phyloP scores from a whole-genome alignment of 148 eudicot species.

The Camellia japonica region DNA sequence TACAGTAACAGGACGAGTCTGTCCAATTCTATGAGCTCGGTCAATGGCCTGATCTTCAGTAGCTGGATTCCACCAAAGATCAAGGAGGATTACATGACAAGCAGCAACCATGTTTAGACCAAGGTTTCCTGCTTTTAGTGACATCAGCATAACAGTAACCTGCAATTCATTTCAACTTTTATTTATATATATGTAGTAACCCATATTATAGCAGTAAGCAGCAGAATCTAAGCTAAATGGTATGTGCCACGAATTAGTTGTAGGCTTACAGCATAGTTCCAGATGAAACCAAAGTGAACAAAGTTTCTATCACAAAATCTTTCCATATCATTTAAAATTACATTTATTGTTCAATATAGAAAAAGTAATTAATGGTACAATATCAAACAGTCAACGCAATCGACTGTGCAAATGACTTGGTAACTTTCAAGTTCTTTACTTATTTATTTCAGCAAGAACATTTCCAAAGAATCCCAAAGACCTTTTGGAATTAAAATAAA shows the following conservation, averaged over 20 bases:
- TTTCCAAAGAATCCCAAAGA: not conserved
- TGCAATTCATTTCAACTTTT: slow-evolving; percentile 26
- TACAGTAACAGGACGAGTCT: slow-evolving; percentile 93
- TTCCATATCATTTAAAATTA: not conserved
- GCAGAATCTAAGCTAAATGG: not conserved
- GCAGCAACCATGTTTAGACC: slow-evolving; percentile 99
- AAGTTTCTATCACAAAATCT: not conserved
- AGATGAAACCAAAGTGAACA: not conserved
- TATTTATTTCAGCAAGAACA: not conserved
- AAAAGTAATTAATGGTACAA: not conserved
- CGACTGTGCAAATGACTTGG: not conserved
- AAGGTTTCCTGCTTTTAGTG: slow-evolving; percentile 95
- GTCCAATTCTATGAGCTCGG: slow-evolving; percentile 98
- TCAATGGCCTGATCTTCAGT: slow-evolving; percentile 99
- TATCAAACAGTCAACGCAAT: not conserved
- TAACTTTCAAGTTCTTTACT: not conserved
- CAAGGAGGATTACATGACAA: slow-evolving; percentile 91
- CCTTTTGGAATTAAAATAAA: not conserved
- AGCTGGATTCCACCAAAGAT: slow-evolving; percentile 99
- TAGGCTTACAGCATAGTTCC: not conserved
- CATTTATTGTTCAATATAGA: not conserved
- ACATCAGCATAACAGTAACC: slow-evolving; percentile 97
- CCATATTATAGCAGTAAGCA: not conserved
- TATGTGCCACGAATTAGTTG: not conserved
- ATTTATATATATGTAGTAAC: not conserved